These are phyloP conservation scores for Bryoerythrophyllum caledonicum DNA, from an alignment of 225 moss, liverwort and hornwort genomes.

Conservation along the genomic window DNA sequence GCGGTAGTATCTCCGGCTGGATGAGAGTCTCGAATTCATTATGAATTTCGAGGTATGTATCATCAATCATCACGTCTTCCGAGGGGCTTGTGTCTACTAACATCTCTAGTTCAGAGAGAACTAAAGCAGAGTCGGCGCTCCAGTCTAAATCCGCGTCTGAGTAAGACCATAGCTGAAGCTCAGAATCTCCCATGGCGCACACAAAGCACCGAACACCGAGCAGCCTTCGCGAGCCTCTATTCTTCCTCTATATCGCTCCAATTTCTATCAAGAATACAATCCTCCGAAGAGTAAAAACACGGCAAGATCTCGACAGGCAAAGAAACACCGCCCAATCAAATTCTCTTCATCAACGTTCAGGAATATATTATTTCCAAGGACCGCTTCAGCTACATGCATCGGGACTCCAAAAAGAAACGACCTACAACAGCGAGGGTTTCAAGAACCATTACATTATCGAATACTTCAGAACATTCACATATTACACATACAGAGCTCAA, in stretches of 20 bases:
- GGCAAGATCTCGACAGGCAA: neutral
- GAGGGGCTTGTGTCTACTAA: neutral
- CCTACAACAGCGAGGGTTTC: too few relatives aligned
- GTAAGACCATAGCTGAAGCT: neutral
- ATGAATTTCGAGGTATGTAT: neutral
- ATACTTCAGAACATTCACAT: neutral
- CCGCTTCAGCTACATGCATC: neutral
- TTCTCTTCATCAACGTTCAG: neutral
- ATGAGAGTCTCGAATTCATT: neutral
- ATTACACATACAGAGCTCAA: neutral
- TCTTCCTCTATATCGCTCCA: neutral
- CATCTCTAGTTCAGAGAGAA: neutral
- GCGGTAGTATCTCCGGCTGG: neutral
- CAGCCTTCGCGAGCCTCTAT: neutral
- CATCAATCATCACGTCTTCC: too few relatives aligned
- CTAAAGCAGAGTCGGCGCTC: neutral
- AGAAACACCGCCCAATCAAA: too few relatives aligned
- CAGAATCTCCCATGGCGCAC: neutral
- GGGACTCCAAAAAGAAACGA: neutral
- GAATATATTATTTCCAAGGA: neutral
- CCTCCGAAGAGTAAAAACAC: neutral
- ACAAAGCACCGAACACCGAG: neutral
- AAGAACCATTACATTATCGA: neutral
- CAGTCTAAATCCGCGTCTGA: neutral
- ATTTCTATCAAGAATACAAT: conserved; percentile 11